These are phyloP conservation scores for Creolimax fragrantissima DNA, from an alignment of 78 protist species.

Conservation along the genomic window DNA sequence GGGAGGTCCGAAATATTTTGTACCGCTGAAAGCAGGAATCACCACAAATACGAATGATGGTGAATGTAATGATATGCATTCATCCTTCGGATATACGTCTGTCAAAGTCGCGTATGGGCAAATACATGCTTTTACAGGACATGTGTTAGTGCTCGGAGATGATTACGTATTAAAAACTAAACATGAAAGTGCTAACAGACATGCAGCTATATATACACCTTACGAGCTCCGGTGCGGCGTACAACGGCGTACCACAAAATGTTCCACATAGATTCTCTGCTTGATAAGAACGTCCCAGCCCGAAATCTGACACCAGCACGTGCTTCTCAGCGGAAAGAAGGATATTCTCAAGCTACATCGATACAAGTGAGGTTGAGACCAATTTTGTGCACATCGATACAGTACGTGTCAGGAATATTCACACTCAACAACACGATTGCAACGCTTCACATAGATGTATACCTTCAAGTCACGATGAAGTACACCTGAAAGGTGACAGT, in stretches of 20 bases:
- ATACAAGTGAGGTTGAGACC: not conserved
- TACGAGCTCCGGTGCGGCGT: conserved; percentile 56
- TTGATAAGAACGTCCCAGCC: not conserved
- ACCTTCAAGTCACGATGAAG: conserved; percentile 15
- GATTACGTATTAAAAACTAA: too few relatives aligned
- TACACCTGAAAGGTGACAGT: conserved; percentile 31
- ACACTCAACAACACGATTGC: not conserved
- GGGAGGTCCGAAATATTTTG: conserved; percentile 14
- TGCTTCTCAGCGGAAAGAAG: not conserved
- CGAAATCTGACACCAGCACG: conserved; percentile 38
- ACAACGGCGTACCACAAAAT: conserved; percentile 33
- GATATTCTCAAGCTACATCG: conserved; percentile 21
- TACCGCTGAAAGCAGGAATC: too few relatives aligned
- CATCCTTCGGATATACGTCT: too few relatives aligned
- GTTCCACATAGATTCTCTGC: not conserved
- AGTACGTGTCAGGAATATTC: not conserved
- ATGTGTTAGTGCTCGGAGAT: too few relatives aligned
- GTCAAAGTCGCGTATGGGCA: too few relatives aligned
- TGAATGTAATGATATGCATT: too few relatives aligned
- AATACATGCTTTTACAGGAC: too few relatives aligned
- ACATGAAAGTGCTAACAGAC: too few relatives aligned
- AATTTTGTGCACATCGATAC: too few relatives aligned
- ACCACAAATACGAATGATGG: too few relatives aligned
- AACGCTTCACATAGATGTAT: too few relatives aligned
- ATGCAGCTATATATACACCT: too few relatives aligned